Evolutionary conservation across 1,284 basidiomycete genomes (phyloP).

Genomic region (Coniophora puteana): DNA sequence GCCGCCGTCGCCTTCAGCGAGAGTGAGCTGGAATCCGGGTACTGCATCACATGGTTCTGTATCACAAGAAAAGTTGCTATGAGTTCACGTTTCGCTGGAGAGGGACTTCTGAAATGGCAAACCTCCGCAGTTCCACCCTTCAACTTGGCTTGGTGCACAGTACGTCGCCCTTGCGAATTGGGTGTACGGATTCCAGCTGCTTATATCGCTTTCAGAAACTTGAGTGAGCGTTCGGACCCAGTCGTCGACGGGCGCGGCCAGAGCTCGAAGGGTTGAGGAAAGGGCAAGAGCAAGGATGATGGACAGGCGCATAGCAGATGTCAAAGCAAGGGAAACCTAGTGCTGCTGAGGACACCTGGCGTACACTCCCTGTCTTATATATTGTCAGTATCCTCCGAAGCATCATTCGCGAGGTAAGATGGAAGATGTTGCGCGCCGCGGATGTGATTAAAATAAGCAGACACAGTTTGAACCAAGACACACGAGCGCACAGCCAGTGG

Average conservation of each 20-base stretch:
- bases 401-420: too few relatives aligned
- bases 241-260: slow-evolving; percentile 7
- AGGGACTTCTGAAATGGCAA: slow-evolving; percentile 8
- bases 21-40: slow-evolving; percentile 25
- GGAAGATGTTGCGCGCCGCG: too few relatives aligned
- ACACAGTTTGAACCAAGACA: too few relatives aligned
- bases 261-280: slow-evolving; percentile 7
- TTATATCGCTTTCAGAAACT: slow-evolving; percentile 29
- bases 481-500: too few relatives aligned
- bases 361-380: too few relatives aligned
- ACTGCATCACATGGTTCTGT: slow-evolving; percentile 23
- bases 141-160: slow-evolving; percentile 32
- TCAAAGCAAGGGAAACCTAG: too few relatives aligned
- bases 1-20: slow-evolving; percentile 31
- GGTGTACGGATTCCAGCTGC: slow-evolving; percentile 35
- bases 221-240: slow-evolving; percentile 20
- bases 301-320: too few relatives aligned
- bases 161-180: slow-evolving; percentile 47
- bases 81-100: too few relatives aligned
- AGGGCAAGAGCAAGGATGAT: too few relatives aligned
- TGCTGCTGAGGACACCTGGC: too few relatives aligned
- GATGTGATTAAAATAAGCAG: too few relatives aligned
- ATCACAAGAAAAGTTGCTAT: slow-evolving; percentile 8
- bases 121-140: slow-evolving; percentile 41
- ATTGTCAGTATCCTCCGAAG: too few relatives aligned